phyloP scores from a whole-genome alignment of 2,329 filamentous ascomycete species.

The Colletotrichum musicola region DNA sequence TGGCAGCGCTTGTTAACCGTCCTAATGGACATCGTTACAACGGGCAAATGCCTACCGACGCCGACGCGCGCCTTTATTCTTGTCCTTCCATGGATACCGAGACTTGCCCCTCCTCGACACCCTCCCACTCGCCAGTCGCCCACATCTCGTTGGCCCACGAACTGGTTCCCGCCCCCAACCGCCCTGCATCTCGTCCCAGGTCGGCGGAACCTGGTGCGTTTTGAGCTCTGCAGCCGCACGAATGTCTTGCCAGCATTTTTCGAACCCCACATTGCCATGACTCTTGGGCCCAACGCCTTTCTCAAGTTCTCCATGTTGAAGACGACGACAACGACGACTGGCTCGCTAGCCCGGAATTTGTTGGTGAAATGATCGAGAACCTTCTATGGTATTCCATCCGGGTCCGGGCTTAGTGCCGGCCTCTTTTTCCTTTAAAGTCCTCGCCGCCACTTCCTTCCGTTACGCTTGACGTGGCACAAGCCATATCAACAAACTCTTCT shows the following conservation, averaged over 20 bases:
- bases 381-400: neutral
- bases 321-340: neutral
- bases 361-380: neutral
- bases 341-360: neutral
- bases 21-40: slow-evolving; percentile 32
- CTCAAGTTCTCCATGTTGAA: neutral
- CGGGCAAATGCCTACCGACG: slow-evolving; percentile 33
- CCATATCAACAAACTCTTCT: too few relatives aligned
- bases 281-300: slow-evolving; percentile 8
- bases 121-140: neutral
- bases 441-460: too few relatives aligned
- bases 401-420: too few relatives aligned
- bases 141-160: neutral
- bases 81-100: neutral
- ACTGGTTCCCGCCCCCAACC: neutral
- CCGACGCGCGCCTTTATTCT: slow-evolving; percentile 22
- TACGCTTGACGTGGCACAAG: too few relatives aligned
- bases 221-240: slow-evolving; percentile 28
- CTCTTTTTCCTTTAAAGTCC: too few relatives aligned
- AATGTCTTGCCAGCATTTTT: slow-evolving; percentile 29
- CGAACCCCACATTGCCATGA: slow-evolving; percentile 20
- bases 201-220: slow-evolving; percentile 16
- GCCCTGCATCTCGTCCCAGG: slow-evolving; percentile 6
- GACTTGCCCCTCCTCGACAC: neutral
- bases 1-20: slow-evolving; percentile 36